Percentiles rank a stretch among this genome's conserved stretches.
These are phyloP conservation scores for Babesia bovis DNA, from an alignment of 169 alveolate genomes.

Conservation along the genomic window DNA sequence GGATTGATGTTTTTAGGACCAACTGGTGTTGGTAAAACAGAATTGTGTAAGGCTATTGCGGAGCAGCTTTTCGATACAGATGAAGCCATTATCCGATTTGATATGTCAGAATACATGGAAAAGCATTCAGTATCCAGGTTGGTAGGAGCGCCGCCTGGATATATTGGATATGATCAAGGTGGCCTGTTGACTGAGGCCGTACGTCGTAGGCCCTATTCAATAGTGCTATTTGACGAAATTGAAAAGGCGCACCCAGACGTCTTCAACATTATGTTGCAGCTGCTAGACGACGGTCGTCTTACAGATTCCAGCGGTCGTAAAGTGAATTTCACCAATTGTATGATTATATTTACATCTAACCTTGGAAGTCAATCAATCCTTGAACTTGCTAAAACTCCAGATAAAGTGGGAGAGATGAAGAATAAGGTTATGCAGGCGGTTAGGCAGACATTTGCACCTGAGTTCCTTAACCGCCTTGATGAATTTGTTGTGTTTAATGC, in stretches of 20 bases:
- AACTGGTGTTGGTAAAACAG: constrained; percentile 91
- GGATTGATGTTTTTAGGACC: constrained; percentile 88
- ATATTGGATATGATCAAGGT: constrained; percentile 89
- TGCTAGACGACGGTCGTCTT: constrained; percentile 87
- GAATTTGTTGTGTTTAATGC: constrained; percentile 82
- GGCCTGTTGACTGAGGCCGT: constrained; percentile 90
- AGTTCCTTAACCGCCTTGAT: constrained; percentile 85
- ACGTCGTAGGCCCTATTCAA: constrained; percentile 86
- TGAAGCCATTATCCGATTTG: constrained; percentile 82
- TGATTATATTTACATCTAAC: constrained; percentile 85
- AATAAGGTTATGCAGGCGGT: constrained; percentile 79
- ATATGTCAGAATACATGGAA: constrained; percentile 91
- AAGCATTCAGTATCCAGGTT: constrained; percentile 86
- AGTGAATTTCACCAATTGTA: constrained; percentile 85
- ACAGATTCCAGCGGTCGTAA: constrained; percentile 86
- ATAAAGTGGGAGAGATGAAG: constrained; percentile 72
- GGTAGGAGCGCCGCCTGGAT: constrained; percentile 92
- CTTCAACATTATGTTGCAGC: constrained; percentile 82
- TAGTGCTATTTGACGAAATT: constrained; percentile 87
- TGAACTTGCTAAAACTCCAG: constrained; percentile 81
- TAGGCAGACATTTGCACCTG: constrained; percentile 82
- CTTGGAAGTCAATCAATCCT: constrained; percentile 82
- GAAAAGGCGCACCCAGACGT: constrained; percentile 92
- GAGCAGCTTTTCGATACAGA: constrained; percentile 84
- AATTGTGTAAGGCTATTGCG: constrained; percentile 88